Evolutionary conservation across 352 stramenopile species (phyloP).

Genomic region (Globisporangium spiculum): DNA sequence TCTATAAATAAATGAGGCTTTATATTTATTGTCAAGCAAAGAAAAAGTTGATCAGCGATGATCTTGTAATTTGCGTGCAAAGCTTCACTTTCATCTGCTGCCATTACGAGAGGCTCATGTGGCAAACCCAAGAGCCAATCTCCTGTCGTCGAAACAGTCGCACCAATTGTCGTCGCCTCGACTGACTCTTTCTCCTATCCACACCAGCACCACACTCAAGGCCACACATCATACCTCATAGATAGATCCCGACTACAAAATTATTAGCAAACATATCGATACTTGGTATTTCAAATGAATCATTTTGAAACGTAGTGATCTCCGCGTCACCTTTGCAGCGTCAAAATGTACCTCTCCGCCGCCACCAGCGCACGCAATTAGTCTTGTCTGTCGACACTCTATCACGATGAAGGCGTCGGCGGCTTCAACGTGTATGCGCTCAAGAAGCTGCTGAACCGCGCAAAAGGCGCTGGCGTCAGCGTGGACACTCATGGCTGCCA

Average conservation of each 20-base stretch:
- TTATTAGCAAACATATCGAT: background rate
- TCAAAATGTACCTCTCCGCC: background rate
- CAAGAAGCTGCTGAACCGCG: background rate
- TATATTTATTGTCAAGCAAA: background rate
- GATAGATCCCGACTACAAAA: background rate
- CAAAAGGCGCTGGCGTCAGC: background rate
- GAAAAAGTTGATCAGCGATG: too few relatives aligned
- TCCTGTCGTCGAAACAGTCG: background rate
- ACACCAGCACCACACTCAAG: background rate
- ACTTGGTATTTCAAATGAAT: background rate
- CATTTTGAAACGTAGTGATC: background rate
- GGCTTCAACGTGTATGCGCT: background rate
- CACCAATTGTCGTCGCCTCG: background rate
- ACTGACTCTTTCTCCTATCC: constrained; percentile 1
- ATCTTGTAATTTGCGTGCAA: background rate
- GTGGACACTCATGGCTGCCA: background rate
- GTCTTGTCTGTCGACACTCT: background rate
- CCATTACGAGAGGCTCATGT: background rate
- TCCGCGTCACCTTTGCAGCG: background rate
- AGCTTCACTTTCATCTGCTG: background rate
- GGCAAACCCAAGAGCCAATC: background rate
- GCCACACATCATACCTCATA: background rate
- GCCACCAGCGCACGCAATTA: background rate
- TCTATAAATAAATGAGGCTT: background rate
- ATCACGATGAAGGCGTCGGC: background rate